Evolutionary conservation across 495 filamentous ascomycete genomes (phyloP).

Genomic region (Oidiodendron maius): DNA sequence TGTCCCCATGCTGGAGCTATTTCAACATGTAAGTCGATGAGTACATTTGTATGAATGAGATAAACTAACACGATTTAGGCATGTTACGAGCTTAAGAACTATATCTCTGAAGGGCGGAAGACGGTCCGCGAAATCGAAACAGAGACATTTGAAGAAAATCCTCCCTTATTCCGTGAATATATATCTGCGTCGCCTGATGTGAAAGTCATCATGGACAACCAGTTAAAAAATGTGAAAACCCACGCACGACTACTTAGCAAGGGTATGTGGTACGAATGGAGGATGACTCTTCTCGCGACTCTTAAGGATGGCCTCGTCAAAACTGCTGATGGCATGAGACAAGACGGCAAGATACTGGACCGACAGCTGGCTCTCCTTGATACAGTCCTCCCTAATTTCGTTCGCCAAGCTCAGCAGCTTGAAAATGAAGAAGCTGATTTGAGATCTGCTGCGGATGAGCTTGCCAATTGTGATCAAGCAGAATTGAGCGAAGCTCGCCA

Average conservation of each 20-base stretch:
- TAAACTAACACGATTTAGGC: conserved; percentile 51
- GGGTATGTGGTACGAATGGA: conserved; percentile 97
- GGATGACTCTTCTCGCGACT: conserved; percentile 81
- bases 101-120: conserved; percentile 83
- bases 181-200: conserved; percentile 79
- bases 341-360: conserved; percentile 62
- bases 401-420: conserved; percentile 51
- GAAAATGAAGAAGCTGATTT: conserved; percentile 56
- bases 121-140: conserved; percentile 85
- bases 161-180: conserved; percentile 87
- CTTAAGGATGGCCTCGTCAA: conserved; percentile 72
- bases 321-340: conserved; percentile 68
- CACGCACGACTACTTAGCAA: conserved; percentile 85
- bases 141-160: conserved; percentile 82
- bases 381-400: conserved; percentile 56
- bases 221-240: conserved; percentile 94
- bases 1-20: conserved; percentile 86
- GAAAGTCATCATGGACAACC: conserved; percentile 82
- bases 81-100: conserved; percentile 89
- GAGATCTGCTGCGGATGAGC: conserved; percentile 64
- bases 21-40: conserved; percentile 69
- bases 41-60: neutral
- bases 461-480: conserved; percentile 72
- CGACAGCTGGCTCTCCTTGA: conserved; percentile 63
- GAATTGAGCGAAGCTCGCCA: conserved; percentile 64